phyloP scores from a whole-genome alignment of 2,329 filamentous ascomycete species.

The Ambrosiella xylebori region DNA sequence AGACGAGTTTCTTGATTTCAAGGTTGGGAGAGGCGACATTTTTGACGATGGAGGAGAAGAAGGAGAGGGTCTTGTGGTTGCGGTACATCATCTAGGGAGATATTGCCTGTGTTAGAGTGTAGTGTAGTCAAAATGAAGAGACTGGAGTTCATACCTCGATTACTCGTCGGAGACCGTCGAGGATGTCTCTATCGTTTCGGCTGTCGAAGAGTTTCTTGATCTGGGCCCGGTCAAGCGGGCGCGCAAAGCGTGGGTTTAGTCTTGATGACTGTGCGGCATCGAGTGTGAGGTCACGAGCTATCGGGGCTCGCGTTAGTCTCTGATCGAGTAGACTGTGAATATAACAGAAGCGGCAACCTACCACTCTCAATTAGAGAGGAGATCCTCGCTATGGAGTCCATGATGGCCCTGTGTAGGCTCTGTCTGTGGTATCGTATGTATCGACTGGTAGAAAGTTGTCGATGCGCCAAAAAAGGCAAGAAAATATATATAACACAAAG shows the following conservation, averaged over 20 bases:
- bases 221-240: constrained; percentile 58
- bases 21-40: constrained; percentile 89
- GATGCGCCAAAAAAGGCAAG: too few relatives aligned
- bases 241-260: constrained; percentile 41
- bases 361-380: constrained; percentile 89
- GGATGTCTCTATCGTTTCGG: constrained; percentile 76
- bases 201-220: constrained; percentile 93
- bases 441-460: too few relatives aligned
- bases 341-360: constrained; percentile 26
- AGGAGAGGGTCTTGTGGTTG: constrained; percentile 70
- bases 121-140: background rate
- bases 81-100: constrained; percentile 78
- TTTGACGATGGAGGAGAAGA: constrained; percentile 97
- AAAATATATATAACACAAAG: too few relatives aligned
- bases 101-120: background rate
- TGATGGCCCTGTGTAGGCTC: constrained; percentile 22
- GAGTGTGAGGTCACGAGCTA: constrained; percentile 90
- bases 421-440: background rate
- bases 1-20: constrained; percentile 94
- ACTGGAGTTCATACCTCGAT: constrained; percentile 49
- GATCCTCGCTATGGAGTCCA: constrained; percentile 95
- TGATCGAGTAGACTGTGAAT: background rate
- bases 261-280: constrained; percentile 87
- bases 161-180: constrained; percentile 79
- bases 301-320: background rate